Evolutionary conservation across 768 basidiomycete genomes (phyloP).

Genomic region (Trametes punicea): DNA sequence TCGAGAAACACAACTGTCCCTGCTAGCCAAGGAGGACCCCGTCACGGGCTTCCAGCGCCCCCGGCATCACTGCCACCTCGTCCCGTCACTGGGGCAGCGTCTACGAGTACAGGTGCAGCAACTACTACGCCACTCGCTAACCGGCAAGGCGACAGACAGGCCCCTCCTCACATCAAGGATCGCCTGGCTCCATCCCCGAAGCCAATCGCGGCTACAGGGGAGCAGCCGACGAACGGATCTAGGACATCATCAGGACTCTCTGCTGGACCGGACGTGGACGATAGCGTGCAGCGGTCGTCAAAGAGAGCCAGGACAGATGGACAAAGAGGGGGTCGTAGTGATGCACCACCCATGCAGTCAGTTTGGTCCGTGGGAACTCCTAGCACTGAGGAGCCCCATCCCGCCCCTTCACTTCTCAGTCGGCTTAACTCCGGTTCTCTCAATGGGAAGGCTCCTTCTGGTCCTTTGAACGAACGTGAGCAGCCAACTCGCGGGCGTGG

Average conservation of each 20-base stretch:
- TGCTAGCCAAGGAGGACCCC: slow-evolving; percentile 1
- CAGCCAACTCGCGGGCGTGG: background rate
- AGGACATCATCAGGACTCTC: background rate
- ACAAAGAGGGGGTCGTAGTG: background rate
- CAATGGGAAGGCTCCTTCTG: slow-evolving; percentile 2
- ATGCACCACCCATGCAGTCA: background rate
- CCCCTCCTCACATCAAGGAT: slow-evolving; percentile 1
- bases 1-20: background rate
- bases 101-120: background rate
- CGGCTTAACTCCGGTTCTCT: slow-evolving; percentile 15
- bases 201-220: background rate
- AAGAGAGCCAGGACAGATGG: slow-evolving; percentile 12
- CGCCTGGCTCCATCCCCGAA: background rate
- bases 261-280: background rate
- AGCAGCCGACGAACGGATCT: background rate
- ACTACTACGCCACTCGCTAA: slow-evolving; percentile 1
- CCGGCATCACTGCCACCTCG: slow-evolving; percentile 7
- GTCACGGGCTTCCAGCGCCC: background rate
- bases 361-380: background rate
- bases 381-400: background rate
- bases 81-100: background rate
- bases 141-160: slow-evolving; percentile 4
- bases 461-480: slow-evolving; percentile 2
- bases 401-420: slow-evolving; percentile 25
- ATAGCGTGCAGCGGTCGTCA: background rate